phyloP scores from a whole-genome alignment of 805 yeast genomes.

The Ogataea ganodermae region DNA sequence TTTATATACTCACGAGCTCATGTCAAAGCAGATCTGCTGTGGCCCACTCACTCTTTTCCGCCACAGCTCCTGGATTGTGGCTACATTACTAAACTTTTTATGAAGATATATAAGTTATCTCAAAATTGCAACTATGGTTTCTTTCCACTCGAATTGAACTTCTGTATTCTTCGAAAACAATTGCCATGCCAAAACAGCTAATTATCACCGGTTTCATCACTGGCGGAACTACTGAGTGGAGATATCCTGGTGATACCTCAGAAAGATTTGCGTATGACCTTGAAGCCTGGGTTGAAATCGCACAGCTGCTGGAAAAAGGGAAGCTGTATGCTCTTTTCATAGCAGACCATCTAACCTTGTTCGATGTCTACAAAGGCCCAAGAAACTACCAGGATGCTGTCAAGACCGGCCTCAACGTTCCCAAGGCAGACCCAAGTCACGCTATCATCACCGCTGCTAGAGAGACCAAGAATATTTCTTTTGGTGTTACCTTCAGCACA shows the following conservation, averaged over 20 bases:
- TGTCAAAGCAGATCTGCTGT: no score
- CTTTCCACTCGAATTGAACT: no score
- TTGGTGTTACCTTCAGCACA: conserved; percentile 45
- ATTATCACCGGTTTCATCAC: conserved; percentile 1
- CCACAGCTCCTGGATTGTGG: no score
- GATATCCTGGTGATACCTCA: conserved; percentile 39
- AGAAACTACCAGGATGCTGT: conserved; percentile 26
- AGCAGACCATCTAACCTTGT: conserved; percentile 44
- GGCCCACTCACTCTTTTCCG: no score
- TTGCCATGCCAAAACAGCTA: neutral
- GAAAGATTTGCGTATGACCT: conserved; percentile 22
- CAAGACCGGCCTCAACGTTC: conserved; percentile 35
- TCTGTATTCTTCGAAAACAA: no score
- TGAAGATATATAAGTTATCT: no score
- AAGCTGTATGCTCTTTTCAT: conserved; percentile 41
- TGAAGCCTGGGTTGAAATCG: conserved; percentile 39
- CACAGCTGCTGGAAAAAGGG: conserved; percentile 40
- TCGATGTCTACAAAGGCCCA: conserved; percentile 43
- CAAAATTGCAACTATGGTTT: no score
- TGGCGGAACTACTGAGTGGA: conserved; percentile 31
- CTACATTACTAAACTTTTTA: no score
- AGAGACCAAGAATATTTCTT: conserved; percentile 40
- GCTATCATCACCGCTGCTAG: conserved; percentile 44
- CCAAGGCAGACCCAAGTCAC: conserved; percentile 41
- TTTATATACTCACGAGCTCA: no score